Percentiles rank a stretch among this genome's conserved stretches.
phyloP scores from a whole-genome alignment of 208 protist species.

The Blastocrithidia nonstop region DNA sequence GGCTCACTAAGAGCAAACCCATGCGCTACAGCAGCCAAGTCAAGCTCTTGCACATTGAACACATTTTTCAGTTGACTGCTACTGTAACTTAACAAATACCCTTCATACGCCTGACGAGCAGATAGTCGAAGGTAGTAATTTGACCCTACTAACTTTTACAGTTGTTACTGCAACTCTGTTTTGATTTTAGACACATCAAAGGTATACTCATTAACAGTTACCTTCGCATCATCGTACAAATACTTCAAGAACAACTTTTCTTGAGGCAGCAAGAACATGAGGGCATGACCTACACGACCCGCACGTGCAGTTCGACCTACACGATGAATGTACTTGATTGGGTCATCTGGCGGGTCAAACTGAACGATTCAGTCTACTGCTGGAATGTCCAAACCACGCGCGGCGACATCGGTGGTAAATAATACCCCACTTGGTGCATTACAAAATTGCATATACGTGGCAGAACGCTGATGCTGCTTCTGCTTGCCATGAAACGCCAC shows the following conservation, averaged over 20 bases:
- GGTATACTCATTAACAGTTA: slow-evolving; percentile 96
- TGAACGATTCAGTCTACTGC: slow-evolving; percentile 99
- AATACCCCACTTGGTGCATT: slow-evolving; percentile 96
- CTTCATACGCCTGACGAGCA: slow-evolving; percentile 95
- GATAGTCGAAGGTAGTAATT: slow-evolving; percentile 98
- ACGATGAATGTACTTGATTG: slow-evolving; percentile 99
- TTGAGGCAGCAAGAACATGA: slow-evolving; percentile 97
- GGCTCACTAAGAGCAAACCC: slow-evolving; percentile 86
- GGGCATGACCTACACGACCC: slow-evolving; percentile 76
- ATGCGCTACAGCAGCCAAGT: slow-evolving; percentile 90
- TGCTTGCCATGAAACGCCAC: slow-evolving; percentile 98
- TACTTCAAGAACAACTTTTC: slow-evolving; percentile 98
- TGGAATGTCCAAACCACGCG: slow-evolving; percentile 98
- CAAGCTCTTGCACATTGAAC: slow-evolving; percentile 95
- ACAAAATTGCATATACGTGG: slow-evolving; percentile 99
- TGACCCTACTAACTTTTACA: slow-evolving; percentile 94
- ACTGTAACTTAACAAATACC: slow-evolving; percentile 96
- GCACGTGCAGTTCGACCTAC: slow-evolving; percentile 97
- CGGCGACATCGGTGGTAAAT: slow-evolving; percentile 98
- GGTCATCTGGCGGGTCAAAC: slow-evolving; percentile 98
- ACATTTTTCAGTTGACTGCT: slow-evolving; percentile 97
- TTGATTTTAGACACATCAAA: slow-evolving; percentile 96
- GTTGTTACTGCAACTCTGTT: slow-evolving; percentile 72
- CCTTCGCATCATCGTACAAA: slow-evolving; percentile 92
- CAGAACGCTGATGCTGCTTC: slow-evolving; percentile 98